A percentile compares a stretch with the other conserved stretches of the same genome.
These are phyloP conservation scores for Gossypium rotundifolium DNA, from an alignment of 345 rosid species.

Conservation along the genomic window DNA sequence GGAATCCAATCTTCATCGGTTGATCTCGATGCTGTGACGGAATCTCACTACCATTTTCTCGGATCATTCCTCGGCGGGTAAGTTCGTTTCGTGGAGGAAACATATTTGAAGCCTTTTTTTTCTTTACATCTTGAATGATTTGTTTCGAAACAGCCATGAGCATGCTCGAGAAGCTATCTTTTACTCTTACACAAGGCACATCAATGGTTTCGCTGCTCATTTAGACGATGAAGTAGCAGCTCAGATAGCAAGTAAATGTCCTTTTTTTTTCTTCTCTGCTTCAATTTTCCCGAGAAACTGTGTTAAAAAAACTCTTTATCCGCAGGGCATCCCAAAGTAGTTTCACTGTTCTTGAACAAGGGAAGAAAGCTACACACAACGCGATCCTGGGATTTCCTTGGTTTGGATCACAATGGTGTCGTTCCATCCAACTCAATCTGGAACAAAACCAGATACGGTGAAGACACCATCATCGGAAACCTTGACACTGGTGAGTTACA, in stretches of 20 bases:
- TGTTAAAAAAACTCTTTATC: neutral
- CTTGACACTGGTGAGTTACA: conserved; percentile 65
- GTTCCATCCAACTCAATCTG: conserved; percentile 47
- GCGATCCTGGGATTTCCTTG: conserved; percentile 87
- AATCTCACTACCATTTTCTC: conserved; percentile 61
- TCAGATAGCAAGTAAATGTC: conserved; percentile 42
- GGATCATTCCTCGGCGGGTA: conserved; percentile 67
- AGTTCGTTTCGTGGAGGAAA: neutral
- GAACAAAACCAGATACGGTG: conserved; percentile 69
- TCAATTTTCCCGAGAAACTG: neutral
- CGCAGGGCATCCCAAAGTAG: conserved; percentile 70
- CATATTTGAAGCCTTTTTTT: neutral
- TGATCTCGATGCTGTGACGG: conserved; percentile 34
- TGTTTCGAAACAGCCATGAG: conserved; percentile 33
- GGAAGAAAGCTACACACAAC: conserved; percentile 79
- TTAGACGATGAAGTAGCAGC: conserved; percentile 55
- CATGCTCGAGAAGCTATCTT: conserved; percentile 49
- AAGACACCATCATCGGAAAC: conserved; percentile 75
- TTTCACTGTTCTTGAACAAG: conserved; percentile 69
- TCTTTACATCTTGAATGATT: neutral
- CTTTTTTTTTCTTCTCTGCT: neutral
- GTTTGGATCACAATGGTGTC: conserved; percentile 43
- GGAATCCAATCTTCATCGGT: conserved; percentile 31
- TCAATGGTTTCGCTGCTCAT: conserved; percentile 81
- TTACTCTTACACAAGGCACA: conserved; percentile 68